Evolutionary conservation across 257 asterid species (phyloP).

Genomic region (Salvia rosmarinus): DNA sequence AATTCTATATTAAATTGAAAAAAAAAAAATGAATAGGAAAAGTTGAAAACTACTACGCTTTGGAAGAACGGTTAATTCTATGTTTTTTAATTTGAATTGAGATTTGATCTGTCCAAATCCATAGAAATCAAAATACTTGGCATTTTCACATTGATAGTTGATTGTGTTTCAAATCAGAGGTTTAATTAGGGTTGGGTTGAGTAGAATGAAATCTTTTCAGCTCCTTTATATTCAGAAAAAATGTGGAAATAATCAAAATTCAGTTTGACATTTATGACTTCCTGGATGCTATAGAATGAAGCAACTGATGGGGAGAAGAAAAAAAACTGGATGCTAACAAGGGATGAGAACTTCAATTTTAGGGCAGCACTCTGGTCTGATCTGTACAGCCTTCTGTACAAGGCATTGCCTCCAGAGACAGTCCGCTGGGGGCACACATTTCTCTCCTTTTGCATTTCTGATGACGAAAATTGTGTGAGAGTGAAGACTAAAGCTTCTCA

Average conservation of each 20-base stretch:
- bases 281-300: slow-evolving; percentile 53
- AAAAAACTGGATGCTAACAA: slow-evolving; percentile 50
- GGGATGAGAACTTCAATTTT: slow-evolving; percentile 76
- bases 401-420: slow-evolving; percentile 54
- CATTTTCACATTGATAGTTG: not conserved
- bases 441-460: slow-evolving; percentile 50
- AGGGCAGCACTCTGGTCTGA: slow-evolving; percentile 88
- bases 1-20: too few species aligned
- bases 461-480: slow-evolving; percentile 48
- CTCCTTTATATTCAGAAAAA: not conserved
- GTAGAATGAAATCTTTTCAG: not conserved
- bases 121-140: not conserved
- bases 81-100: not conserved
- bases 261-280: slow-evolving; percentile 8
- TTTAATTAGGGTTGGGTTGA: not conserved
- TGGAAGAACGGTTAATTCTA: not conserved
- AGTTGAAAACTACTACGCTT: too few species aligned
- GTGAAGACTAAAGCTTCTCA: slow-evolving; percentile 47
- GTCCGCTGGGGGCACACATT: slow-evolving; percentile 76
- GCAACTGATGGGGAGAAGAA: slow-evolving; percentile 60
- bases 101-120: not conserved
- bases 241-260: not conserved
- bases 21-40: not conserved
- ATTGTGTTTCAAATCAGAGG: not conserved
- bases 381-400: slow-evolving; percentile 62